Conservation (phyloP, 2,329 filamentous ascomycete genomes). For the Zymoseptoria tritici region DNA sequence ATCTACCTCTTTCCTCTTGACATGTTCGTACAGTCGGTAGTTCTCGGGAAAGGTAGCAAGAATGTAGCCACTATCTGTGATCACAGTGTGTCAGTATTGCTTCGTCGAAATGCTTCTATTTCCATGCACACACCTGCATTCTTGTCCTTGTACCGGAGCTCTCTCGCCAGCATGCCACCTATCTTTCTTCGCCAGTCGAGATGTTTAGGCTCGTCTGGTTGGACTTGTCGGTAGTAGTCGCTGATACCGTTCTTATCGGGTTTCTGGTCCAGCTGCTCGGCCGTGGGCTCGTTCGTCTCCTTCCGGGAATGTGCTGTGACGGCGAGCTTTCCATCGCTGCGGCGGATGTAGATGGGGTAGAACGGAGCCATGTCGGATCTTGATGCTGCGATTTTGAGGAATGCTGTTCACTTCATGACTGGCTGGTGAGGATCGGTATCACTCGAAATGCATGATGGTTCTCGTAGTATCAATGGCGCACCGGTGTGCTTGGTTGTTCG, state of each 20-base stretch:
- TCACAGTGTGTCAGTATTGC: conserved; percentile 2
- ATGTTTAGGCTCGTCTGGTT: conserved; percentile 45
- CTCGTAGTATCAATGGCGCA: not conserved
- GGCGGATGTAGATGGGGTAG: conserved; percentile 40
- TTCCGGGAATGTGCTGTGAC: conserved; percentile 45
- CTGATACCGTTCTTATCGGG: conserved; percentile 47
- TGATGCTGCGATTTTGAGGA: not conserved
- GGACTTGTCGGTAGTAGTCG: conserved; percentile 49
- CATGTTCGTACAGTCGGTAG: conserved; percentile 52
- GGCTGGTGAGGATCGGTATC: not conserved
- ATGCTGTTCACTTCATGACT: not conserved
- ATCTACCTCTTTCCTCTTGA: conserved; percentile 43
- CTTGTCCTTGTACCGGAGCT: conserved; percentile 32
- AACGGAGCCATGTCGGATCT: conserved; percentile 36
- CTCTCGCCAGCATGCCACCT: conserved; percentile 50
- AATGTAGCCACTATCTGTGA: conserved; percentile 40
- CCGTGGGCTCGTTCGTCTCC: conserved; percentile 45
- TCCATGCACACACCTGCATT: conserved; percentile 10
- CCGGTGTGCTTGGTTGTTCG: not conserved
- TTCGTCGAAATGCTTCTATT: no score
- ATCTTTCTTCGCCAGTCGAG: conserved; percentile 53
- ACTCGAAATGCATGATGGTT: not conserved
- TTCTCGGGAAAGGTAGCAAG: conserved; percentile 48
- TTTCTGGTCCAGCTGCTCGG: conserved; percentile 45
- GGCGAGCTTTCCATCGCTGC: conserved; percentile 44